Percentiles rank a stretch among this genome's conserved stretches.
phyloP scores from a whole-genome alignment of 176 grass and related monocot species.

The Ensete ventricosum region DNA sequence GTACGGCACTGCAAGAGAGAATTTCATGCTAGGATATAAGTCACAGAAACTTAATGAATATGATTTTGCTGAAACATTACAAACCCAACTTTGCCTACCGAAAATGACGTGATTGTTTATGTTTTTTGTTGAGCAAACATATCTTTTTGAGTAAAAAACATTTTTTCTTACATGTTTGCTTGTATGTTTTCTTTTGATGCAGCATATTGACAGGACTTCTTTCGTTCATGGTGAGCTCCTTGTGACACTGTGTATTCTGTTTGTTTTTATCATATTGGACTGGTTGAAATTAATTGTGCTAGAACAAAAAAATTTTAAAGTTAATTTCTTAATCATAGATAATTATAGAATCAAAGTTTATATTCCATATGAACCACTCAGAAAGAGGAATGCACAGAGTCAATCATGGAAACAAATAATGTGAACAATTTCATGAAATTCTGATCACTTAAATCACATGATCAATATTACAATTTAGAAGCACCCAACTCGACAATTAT shows the following conservation, averaged over 20 bases:
- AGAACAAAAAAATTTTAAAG: background rate
- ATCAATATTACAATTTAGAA: background rate
- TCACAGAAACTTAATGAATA: background rate
- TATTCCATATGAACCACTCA: background rate
- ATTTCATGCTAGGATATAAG: background rate
- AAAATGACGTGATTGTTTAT: background rate
- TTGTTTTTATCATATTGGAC: background rate
- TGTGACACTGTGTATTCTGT: background rate
- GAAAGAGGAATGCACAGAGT: background rate
- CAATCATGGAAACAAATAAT: no score
- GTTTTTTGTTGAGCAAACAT: background rate
- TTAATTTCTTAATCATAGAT: background rate
- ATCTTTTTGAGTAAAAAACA: no score
- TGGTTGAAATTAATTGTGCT: background rate
- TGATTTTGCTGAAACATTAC: background rate
- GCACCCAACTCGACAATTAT: background rate
- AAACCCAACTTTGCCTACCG: background rate
- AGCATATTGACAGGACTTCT: slow-evolving; percentile 20
- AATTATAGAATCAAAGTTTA: background rate
- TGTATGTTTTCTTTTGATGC: background rate
- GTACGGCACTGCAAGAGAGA: background rate
- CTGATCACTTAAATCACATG: background rate
- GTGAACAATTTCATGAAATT: background rate
- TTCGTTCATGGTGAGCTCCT: slow-evolving; percentile 22
- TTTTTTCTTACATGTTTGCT: background rate